Percentiles rank a stretch among this genome's conserved stretches.
These are phyloP conservation scores for Magnolia kwangsiensis DNA, from an alignment of 164 flowering plant species.

Conservation along the genomic window DNA sequence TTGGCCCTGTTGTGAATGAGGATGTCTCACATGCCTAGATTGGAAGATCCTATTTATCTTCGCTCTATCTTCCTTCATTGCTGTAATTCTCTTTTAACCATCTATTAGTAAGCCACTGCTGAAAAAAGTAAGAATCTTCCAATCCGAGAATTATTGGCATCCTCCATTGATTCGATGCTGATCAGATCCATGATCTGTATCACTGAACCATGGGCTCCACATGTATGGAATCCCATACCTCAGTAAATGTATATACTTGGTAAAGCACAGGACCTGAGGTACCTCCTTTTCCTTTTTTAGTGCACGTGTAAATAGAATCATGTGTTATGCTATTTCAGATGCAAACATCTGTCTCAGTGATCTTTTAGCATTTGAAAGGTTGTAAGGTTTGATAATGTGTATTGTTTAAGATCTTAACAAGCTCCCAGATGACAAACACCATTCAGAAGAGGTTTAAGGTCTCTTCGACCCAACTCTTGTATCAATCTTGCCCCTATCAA, in stretches of 20 bases:
- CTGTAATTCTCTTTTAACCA: background rate
- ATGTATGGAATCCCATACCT: background rate
- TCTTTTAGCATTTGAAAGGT: background rate
- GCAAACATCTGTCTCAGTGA: background rate
- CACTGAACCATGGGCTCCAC: background rate
- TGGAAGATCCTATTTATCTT: background rate
- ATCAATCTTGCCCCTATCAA: slow-evolving; percentile 92
- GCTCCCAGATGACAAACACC: slow-evolving; percentile 84
- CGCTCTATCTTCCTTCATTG: background rate
- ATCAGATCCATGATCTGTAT: background rate
- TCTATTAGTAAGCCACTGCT: no score
- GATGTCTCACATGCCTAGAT: background rate
- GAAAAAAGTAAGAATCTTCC: no score
- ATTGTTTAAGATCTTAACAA: slow-evolving; percentile 46
- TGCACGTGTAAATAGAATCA: background rate
- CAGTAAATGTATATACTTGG: background rate
- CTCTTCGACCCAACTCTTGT: slow-evolving; percentile 92
- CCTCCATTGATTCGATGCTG: background rate
- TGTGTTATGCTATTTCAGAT: background rate
- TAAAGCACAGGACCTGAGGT: background rate
- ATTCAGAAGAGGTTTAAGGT: slow-evolving; percentile 94
- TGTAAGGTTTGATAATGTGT: background rate
- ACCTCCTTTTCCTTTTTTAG: background rate
- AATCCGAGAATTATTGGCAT: no score
- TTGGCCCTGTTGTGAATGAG: background rate